Base-by-base conservation (phyloP, 805 yeast species). In the Ogataea chonburiensis region DNA sequence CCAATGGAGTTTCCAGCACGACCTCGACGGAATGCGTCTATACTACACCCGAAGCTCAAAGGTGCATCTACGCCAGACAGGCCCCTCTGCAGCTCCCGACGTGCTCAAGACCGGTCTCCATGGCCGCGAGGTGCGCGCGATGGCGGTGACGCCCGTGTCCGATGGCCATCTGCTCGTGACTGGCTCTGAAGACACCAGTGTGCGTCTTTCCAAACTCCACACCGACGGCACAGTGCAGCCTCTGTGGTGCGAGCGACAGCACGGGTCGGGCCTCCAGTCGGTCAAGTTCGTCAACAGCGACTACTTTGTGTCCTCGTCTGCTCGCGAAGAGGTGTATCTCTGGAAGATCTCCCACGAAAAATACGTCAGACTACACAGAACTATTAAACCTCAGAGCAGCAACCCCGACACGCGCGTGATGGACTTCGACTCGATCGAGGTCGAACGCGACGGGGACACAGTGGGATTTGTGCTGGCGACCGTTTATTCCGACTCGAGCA, bases 141-240 rank as follows among this genome's bases (percentile, higher is more conserved):
- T 89, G 11, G 70, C 83, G 2, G 67, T 81, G n/a, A 56, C 58
- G 6, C 33, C 44, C 0, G 58, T 60, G 31, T 20, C 37, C 10
- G 61, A 61, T 0, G 61, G 63, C 5, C 56, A 60, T 13, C 50
- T 83, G 4, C 53, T 87, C 14, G 71, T 86, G 20, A 78, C 91
- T 4, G 98, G 87, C 4, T 80, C 96, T 0, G 98, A 93, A 57
- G 98, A 93, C 54, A 84, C 97, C 0, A 73, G 86, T 0, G 62
- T 93, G 5, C 73, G 76, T 41, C 45, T 91, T n/a, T 73, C 80
- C 5, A 60, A 53, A 12, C 34, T 76, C 5, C 31, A 42, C 17
- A 13, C 34, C 3, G 51, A 63, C 19, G 86, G 87, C 1, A 41
- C 47, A 0, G 45, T 84, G 2, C 50, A 53, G 7, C 70, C 68